Conservation (phyloP, 768 basidiomycete genomes). For the Pleurotus tuber-regium region DNA sequence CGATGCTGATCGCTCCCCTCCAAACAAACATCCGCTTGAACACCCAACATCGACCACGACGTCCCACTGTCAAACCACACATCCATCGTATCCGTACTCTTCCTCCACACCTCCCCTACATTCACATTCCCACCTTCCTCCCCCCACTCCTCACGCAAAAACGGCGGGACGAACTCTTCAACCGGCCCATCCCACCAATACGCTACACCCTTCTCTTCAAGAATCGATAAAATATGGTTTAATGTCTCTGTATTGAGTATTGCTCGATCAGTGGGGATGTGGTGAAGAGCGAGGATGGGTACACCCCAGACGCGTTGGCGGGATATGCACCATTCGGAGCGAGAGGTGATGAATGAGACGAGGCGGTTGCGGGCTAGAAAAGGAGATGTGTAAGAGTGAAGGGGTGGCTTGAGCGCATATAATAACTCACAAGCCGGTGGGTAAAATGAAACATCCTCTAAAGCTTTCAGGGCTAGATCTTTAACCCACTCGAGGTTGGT, state of each 20-base stretch:
- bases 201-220: conserved; percentile 69
- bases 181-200: conserved; percentile 93
- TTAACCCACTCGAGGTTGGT: conserved; percentile 89
- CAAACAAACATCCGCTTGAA: conserved; percentile 77
- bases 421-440: conserved; percentile 62
- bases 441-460: conserved; percentile 70
- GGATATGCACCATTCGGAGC: conserved; percentile 99
- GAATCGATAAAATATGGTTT: conserved; percentile 70
- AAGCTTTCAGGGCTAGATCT: conserved; percentile 62
- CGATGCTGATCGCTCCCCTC: conserved; percentile 98
- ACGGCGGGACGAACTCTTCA: conserved; percentile 74
- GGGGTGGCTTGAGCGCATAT: not conserved
- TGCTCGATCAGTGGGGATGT: conserved; percentile 56
- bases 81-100: conserved; percentile 95
- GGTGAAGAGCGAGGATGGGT: conserved; percentile 87
- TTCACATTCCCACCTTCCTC: too few relatives aligned
- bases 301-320: conserved; percentile 98
- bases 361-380: conserved; percentile 79
- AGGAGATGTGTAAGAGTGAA: not conserved
- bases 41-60: conserved; percentile 78
- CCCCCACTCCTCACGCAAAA: conserved; percentile 47
- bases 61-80: conserved; percentile 99
- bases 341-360: conserved; percentile 78
- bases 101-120: conserved; percentile 55
- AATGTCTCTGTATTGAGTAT: conserved; percentile 65